Evolutionary conservation across 768 basidiomycete species (phyloP).

Genomic region (Pleurotus tuber-regium): DNA sequence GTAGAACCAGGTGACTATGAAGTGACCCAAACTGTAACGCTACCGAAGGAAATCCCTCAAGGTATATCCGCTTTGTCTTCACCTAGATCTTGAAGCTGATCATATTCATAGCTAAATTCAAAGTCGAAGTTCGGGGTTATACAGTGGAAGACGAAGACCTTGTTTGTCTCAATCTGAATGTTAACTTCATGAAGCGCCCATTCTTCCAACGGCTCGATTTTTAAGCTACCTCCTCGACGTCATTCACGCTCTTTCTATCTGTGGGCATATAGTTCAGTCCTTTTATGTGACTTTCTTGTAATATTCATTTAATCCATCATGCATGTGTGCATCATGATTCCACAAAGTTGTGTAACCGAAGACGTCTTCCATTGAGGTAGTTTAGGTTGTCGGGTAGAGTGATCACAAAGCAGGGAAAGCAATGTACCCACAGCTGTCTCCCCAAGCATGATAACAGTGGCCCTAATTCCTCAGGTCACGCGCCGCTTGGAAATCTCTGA

Average conservation of each 20-base stretch:
- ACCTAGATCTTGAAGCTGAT: constrained; percentile 3
- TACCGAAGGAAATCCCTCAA: constrained; percentile 90
- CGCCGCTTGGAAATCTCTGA: too few relatives aligned
- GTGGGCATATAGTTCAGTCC: neutral
- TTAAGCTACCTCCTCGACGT: constrained; percentile 15
- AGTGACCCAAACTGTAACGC: constrained; percentile 78
- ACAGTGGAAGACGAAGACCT: constrained; percentile 71
- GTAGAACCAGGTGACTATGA: constrained; percentile 66
- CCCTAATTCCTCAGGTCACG: too few relatives aligned
- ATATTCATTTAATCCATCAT: too few relatives aligned
- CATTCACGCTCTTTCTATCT: neutral
- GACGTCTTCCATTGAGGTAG: too few relatives aligned
- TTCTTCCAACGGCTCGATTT: constrained; percentile 31
- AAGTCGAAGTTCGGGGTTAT: constrained; percentile 63
- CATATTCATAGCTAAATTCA: constrained; percentile 72
- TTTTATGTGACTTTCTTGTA: too few relatives aligned
- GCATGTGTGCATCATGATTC: too few relatives aligned
- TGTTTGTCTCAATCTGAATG: constrained; percentile 76
- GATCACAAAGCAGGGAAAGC: too few relatives aligned
- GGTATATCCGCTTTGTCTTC: constrained; percentile 36
- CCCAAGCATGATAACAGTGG: too few relatives aligned
- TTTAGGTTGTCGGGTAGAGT: too few relatives aligned
- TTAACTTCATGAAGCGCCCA: constrained; percentile 65
- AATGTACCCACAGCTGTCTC: too few relatives aligned
- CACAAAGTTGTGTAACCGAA: too few relatives aligned